Conservation (phyloP, 225 moss, liverwort and hornwort genomes). For the Antitrichia curtipendula region DNA sequence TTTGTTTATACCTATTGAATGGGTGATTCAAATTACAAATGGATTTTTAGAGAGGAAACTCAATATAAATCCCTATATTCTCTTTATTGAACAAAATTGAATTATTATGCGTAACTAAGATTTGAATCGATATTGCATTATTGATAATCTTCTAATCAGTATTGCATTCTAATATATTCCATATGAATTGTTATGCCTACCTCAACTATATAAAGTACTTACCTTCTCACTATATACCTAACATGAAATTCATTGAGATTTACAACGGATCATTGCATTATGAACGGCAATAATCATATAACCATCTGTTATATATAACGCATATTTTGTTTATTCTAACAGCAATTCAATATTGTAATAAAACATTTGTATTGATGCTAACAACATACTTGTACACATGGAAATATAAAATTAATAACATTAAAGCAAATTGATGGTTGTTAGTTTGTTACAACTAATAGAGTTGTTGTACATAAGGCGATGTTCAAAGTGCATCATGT, state of each 20-base stretch:
- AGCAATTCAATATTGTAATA: too few relatives aligned
- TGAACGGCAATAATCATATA: too few relatives aligned
- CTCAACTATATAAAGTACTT: rapidly evolving
- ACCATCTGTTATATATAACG: too few relatives aligned
- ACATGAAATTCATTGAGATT: too few relatives aligned
- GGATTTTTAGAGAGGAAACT: not conserved
- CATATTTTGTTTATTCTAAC: too few relatives aligned
- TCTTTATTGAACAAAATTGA: not conserved
- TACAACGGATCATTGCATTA: too few relatives aligned
- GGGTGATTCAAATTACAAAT: not conserved
- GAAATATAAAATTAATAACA: not conserved
- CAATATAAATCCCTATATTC: too few relatives aligned
- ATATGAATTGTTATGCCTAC: not conserved
- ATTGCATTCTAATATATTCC: not conserved
- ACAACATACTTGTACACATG: not conserved
- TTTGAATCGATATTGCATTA: too few relatives aligned
- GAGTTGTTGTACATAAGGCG: too few relatives aligned
- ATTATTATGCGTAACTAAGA: not conserved
- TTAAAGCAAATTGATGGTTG: not conserved
- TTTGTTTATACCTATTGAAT: not conserved
- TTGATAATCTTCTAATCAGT: not conserved
- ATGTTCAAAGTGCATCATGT: too few relatives aligned
- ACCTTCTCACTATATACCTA: too few relatives aligned
- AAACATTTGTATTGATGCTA: too few relatives aligned
- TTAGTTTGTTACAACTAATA: not conserved